These are phyloP conservation scores for Eutypella sp. DNA, from an alignment of 2,329 filamentous ascomycete genomes.

Conservation along the genomic window DNA sequence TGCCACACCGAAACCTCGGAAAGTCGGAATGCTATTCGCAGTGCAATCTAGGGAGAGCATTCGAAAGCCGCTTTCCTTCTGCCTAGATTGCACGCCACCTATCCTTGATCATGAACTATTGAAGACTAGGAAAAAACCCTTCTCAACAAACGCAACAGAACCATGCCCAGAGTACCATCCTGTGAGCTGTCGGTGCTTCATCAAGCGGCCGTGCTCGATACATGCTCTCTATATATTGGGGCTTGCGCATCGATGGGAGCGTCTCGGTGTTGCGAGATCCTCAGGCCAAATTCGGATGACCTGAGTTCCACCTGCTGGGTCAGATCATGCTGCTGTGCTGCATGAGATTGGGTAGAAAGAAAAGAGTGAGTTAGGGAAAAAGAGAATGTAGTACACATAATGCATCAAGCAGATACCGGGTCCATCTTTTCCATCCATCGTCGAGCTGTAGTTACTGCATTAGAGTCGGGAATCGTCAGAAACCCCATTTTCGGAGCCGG, in stretches of 20 bases:
- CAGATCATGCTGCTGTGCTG: not conserved
- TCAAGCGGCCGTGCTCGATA: not conserved
- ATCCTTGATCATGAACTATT: slow-evolving; percentile 6
- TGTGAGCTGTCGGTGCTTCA: not conserved
- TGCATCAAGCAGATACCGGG: slow-evolving; percentile 6
- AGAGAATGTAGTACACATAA: slow-evolving; percentile 15
- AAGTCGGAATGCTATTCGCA: slow-evolving; percentile 38
- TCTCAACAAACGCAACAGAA: slow-evolving; percentile 4
- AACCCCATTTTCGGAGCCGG: not conserved
- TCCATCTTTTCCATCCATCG: slow-evolving; percentile 6
- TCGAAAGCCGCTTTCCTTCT: slow-evolving; percentile 26
- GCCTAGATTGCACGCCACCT: slow-evolving; percentile 6
- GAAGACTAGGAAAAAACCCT: slow-evolving; percentile 6
- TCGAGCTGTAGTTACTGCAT: not conserved
- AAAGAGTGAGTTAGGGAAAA: not conserved
- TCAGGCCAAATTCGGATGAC: not conserved
- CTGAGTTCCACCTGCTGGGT: not conserved
- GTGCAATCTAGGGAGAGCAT: slow-evolving; percentile 36
- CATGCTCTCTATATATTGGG: not conserved
- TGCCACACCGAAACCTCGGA: slow-evolving; percentile 26
- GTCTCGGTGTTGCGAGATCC: not conserved
- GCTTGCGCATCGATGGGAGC: not conserved
- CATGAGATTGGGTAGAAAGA: not conserved
- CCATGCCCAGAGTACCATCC: not conserved
- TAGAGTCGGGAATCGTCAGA: slow-evolving; percentile 3